These are phyloP conservation scores for Brassica balearica DNA, from an alignment of 441 rosid genomes.

Conservation along the genomic window DNA sequence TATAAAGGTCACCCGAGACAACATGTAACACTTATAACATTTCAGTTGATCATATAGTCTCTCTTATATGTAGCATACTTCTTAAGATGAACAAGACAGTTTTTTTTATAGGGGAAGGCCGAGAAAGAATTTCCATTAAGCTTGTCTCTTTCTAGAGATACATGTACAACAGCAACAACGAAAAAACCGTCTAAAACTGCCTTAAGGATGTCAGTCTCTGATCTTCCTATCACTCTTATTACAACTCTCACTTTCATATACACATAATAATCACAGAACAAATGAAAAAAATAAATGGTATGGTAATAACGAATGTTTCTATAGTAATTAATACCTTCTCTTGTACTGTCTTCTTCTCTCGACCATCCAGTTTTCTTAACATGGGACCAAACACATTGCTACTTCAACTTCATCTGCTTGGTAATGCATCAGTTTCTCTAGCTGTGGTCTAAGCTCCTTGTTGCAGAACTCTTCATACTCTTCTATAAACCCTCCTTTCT, in stretches of 20 bases:
- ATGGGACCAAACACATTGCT: neutral
- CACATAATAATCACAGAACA: constrained; percentile 20
- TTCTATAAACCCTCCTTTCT: constrained; percentile 84
- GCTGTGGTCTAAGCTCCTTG: constrained; percentile 74
- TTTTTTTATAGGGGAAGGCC: constrained; percentile 42
- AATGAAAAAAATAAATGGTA: constrained; percentile 8
- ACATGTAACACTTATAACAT: constrained; percentile 20
- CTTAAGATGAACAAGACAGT: constrained; percentile 26
- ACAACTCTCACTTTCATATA: constrained; percentile 39
- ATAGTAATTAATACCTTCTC: neutral
- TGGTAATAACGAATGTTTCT: constrained; percentile 38
- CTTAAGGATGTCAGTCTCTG: constrained; percentile 26
- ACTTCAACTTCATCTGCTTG: constrained; percentile 51
- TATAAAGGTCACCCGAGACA: constrained; percentile 2
- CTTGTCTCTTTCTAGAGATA: no score
- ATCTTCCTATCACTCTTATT: constrained; percentile 42
- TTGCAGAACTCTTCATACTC: constrained; percentile 86
- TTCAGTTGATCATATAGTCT: constrained; percentile 21
- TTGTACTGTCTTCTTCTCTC: constrained; percentile 35
- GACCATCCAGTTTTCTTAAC: constrained; percentile 28
- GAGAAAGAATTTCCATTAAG: constrained; percentile 27
- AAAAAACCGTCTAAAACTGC: constrained; percentile 30
- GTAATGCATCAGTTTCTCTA: constrained; percentile 69
- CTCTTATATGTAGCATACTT: constrained; percentile 19
- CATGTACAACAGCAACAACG: no score